Conservation (phyloP, 2,329 filamentous ascomycete species). For the Lecanicillium sp. region DNA sequence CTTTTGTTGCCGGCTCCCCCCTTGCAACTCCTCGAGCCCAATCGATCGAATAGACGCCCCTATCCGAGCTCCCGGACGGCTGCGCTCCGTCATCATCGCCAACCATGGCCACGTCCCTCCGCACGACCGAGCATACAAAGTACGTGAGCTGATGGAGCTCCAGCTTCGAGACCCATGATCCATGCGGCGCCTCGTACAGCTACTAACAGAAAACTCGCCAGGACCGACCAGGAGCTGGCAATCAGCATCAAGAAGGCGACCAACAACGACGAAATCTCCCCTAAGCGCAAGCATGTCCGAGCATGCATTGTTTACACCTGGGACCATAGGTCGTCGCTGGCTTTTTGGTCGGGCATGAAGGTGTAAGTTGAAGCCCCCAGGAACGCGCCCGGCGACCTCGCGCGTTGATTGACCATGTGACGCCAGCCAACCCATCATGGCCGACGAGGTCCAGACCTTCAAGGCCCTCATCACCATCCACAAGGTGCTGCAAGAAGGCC, state of each 20-base stretch:
- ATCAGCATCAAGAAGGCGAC: slow-evolving; percentile 68
- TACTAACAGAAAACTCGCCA: slow-evolving; percentile 24
- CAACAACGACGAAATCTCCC: slow-evolving; percentile 60
- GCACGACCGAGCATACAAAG: slow-evolving; percentile 15
- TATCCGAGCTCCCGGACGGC: slow-evolving; percentile 11
- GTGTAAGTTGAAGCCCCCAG: slow-evolving; percentile 56
- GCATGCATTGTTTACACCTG: slow-evolving; percentile 98
- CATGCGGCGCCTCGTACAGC: too few species aligned
- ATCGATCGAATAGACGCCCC: not conserved
- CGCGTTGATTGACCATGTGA: not conserved
- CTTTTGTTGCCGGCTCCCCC: not conserved
- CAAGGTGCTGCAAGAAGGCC: slow-evolving; percentile 95
- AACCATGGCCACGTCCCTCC: slow-evolving; percentile 12
- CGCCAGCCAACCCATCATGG: slow-evolving; percentile 84
- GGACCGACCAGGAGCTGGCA: slow-evolving; percentile 62
- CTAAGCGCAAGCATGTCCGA: slow-evolving; percentile 88
- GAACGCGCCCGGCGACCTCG: not conserved
- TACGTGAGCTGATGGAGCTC: not conserved
- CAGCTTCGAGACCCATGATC: too few species aligned
- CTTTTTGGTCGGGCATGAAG: slow-evolving; percentile 98
- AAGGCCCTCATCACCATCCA: slow-evolving; percentile 96
- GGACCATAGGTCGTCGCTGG: slow-evolving; percentile 93
- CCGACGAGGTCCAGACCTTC: slow-evolving; percentile 98
- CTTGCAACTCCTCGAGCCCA: not conserved
- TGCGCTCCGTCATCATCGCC: slow-evolving; percentile 8